A percentile compares a stretch with the other conserved stretches of the same genome.
phyloP scores from a whole-genome alignment of 495 filamentous ascomycete genomes.

The Aspergillus avenaceus region DNA sequence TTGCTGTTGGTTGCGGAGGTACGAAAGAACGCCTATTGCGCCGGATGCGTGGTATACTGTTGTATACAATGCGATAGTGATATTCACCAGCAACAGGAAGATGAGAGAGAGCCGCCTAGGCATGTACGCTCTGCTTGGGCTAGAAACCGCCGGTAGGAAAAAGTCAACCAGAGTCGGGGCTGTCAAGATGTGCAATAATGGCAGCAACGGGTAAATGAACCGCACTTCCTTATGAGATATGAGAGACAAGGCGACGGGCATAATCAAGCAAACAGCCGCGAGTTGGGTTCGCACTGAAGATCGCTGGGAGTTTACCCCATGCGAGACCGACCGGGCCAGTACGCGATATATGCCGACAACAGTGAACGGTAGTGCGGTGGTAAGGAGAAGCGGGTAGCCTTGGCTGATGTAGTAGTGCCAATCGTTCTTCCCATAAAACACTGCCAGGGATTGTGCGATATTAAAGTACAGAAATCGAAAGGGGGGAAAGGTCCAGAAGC shows the following conservation, averaged over 20 bases:
- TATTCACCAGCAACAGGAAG: conserved; percentile 60
- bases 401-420: conserved; percentile 92
- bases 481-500: conserved; percentile 84
- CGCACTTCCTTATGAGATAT: conserved; percentile 97
- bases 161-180: conserved; percentile 63
- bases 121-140: conserved; percentile 22
- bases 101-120: conserved; percentile 51
- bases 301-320: conserved; percentile 20
- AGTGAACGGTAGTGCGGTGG: conserved; percentile 75
- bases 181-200: conserved; percentile 75
- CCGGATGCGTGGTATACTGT: conserved; percentile 76
- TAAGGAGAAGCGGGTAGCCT: conserved; percentile 82
- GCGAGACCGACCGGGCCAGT: conserved; percentile 27
- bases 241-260: conserved; percentile 62
- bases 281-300: conserved; percentile 52
- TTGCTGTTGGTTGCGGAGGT: conserved; percentile 70
- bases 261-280: conserved; percentile 53
- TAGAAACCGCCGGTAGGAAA: conserved; percentile 49
- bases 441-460: conserved; percentile 74
- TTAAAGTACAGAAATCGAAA: conserved; percentile 91
- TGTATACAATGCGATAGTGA: conserved; percentile 69
- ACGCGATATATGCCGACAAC: conserved; percentile 59
- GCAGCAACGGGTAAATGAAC: conserved; percentile 92
- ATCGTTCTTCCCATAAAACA: conserved; percentile 89
- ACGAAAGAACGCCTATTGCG: conserved; percentile 63